A percentile compares a stretch with the other conserved stretches of the same genome.
phyloP scores from a whole-genome alignment of 176 grass and related monocot genomes.

The Saccharum spontaneum region DNA sequence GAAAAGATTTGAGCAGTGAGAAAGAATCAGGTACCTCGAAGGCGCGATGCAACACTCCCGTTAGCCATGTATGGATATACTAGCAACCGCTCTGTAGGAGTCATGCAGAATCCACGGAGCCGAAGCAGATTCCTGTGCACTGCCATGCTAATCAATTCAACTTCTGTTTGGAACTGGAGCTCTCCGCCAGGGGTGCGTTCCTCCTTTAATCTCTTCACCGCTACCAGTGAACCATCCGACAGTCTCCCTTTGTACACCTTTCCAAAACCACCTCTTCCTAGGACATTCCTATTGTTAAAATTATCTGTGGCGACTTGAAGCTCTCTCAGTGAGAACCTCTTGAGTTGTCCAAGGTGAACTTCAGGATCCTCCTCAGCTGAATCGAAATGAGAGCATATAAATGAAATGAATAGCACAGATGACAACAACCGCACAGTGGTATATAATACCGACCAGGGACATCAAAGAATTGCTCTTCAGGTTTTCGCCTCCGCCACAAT shows the following conservation, averaged over 20 bases:
- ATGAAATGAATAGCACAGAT: constrained; percentile 30
- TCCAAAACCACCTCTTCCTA: constrained; percentile 91
- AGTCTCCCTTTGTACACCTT: constrained; percentile 86
- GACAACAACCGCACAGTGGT: neutral
- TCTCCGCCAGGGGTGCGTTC: constrained; percentile 72
- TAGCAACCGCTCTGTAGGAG: constrained; percentile 74
- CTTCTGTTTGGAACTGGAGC: constrained; percentile 81
- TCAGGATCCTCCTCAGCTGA: constrained; percentile 94
- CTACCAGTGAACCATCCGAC: constrained; percentile 70
- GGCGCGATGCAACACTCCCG: constrained; percentile 74
- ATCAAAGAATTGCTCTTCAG: constrained; percentile 83
- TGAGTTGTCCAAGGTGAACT: constrained; percentile 91
- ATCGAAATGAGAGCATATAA: constrained; percentile 35
- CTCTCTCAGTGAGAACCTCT: constrained; percentile 78
- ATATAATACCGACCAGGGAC: constrained; percentile 64
- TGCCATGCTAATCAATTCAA: constrained; percentile 89
- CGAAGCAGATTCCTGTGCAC: constrained; percentile 73
- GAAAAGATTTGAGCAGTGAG: neutral
- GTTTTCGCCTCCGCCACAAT: constrained; percentile 71
- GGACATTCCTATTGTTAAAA: constrained; percentile 79
- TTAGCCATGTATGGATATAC: constrained; percentile 84
- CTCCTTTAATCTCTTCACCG: constrained; percentile 77
- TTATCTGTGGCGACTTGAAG: constrained; percentile 87
- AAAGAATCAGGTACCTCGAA: constrained; percentile 51
- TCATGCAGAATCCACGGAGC: constrained; percentile 89